Conservation (phyloP, 2,329 filamentous ascomycete species). For the Cylindrodendrum hubeiense region DNA sequence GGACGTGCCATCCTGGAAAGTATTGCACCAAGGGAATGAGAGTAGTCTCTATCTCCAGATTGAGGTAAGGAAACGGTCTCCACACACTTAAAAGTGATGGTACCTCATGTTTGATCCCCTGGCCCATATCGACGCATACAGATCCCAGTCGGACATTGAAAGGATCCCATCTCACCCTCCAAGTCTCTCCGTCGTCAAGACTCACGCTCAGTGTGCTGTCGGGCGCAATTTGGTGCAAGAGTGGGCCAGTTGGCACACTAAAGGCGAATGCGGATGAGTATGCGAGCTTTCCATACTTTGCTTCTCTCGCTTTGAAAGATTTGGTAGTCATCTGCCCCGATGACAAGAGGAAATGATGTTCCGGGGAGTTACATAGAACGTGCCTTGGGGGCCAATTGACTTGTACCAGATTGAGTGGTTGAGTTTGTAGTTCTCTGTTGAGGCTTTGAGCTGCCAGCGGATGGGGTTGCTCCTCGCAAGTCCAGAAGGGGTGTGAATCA, state of each 20-base stretch:
- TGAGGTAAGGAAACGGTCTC: slow-evolving; percentile 38
- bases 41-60: slow-evolving; percentile 33
- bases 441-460: background rate
- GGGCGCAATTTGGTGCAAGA: slow-evolving; percentile 39
- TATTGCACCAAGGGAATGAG: slow-evolving; percentile 33
- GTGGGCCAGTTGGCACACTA: slow-evolving; percentile 51
- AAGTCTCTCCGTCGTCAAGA: slow-evolving; percentile 41
- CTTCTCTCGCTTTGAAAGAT: slow-evolving; percentile 32
- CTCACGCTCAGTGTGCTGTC: slow-evolving; percentile 42
- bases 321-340: slow-evolving; percentile 28
- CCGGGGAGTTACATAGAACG: slow-evolving; percentile 52
- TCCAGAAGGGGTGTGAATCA: slow-evolving; percentile 34
- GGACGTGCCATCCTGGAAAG: slow-evolving; percentile 43
- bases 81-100: slow-evolving; percentile 27
- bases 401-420: background rate
- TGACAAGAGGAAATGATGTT: slow-evolving; percentile 26
- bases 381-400: slow-evolving; percentile 49
- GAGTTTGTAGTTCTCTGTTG: background rate
- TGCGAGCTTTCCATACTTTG: slow-evolving; percentile 58
- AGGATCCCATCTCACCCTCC: slow-evolving; percentile 34
- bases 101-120: background rate
- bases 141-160: background rate
- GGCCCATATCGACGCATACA: background rate
- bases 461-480: slow-evolving; percentile 23
- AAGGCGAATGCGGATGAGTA: slow-evolving; percentile 60